A percentile compares a stretch with the other conserved stretches of the same genome.
Conservation (phyloP, 1,284 basidiomycete genomes). For the Peniophora sp. region DNA sequence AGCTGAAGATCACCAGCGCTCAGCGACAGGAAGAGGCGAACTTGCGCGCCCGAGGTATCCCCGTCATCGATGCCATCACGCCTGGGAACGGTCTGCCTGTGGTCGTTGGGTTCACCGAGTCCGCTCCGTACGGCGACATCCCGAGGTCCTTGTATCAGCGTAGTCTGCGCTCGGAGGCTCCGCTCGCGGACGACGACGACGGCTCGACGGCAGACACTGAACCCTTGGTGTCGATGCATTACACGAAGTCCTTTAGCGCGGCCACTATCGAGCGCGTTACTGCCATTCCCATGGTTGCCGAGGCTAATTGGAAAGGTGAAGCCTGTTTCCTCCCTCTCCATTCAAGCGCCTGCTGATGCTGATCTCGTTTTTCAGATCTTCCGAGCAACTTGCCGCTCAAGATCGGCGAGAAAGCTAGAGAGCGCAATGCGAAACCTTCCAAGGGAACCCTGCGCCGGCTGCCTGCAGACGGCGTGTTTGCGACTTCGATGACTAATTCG, state of each 20-base stretch:
- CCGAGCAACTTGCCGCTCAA: background rate
- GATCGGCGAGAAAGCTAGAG: background rate
- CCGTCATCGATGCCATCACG: background rate
- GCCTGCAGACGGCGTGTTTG: constrained; percentile 40
- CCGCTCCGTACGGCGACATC: too few species aligned
- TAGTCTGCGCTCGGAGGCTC: too few species aligned
- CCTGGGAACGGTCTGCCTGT: background rate
- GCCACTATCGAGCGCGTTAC: constrained; percentile 30
- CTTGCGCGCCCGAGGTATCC: background rate
- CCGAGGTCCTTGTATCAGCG: too few species aligned
- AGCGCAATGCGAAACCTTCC: background rate
- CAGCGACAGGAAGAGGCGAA: background rate
- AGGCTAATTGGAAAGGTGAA: constrained; percentile 39
- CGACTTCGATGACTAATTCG: constrained; percentile 49
- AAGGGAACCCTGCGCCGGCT: constrained; percentile 35
- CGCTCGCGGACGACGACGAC: too few species aligned
- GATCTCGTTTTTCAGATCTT: constrained; percentile 3
- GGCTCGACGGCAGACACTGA: too few species aligned
- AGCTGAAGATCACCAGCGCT: background rate
- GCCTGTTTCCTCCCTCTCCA: background rate
- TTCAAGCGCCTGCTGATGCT: background rate
- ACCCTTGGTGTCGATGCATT: too few species aligned
- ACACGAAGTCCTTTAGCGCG: background rate
- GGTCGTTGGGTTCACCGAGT: background rate
- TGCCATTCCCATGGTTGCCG: constrained; percentile 38